Evolutionary conservation across 176 grass and related monocot genomes (phyloP), one percentile per base, ranked within the genome.

Genomic region (Triticum timopheevii): DNA sequence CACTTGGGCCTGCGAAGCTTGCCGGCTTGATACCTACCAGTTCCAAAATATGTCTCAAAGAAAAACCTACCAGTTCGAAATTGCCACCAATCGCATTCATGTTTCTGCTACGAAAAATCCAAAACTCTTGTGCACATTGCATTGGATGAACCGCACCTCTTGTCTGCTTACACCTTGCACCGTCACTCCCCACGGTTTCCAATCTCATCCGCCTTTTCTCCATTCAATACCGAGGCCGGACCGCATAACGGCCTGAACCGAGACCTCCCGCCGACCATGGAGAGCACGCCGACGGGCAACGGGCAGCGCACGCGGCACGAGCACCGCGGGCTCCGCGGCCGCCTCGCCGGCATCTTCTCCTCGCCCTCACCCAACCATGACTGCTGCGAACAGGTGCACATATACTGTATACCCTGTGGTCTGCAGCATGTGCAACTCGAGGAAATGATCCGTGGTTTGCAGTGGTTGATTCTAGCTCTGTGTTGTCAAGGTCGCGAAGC

Each of bases 271-370:
- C 45, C 8, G 19, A 23, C 69, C 67, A 36, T 35, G 74, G 80
- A 28, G 44, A 27, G 22, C 7, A 35, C 64, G 19, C 67, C 68
- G 68, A 39, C 71, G 77, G 62, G 19, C 36, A 47, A 58, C 77
- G 44, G 8, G 8, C 47, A 20, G 45, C 68, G 40, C 27, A 38
- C 17, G 38, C 65, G n/a, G 6, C 85, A 68, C 2, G 88, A 83
- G 73, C 78, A 65, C 66, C 80, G 89, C n/a, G 78, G 83, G 8
- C 77, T 89, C 54, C 66, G 75, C 6, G 74, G 49, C 69, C 69
- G 85, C 23, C 20, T 95, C 22, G 62, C 86, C 24, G 80, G 63
- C 4, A 61, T 90, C 68, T 90, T 92, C 76, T 86, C 82, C 16
- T 34, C 63, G 12, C 27, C 73, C 36, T 10, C 83, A 4, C 82